Conservation (phyloP, 108 stramenopile species). For the Conticribra weissflogii region DNA sequence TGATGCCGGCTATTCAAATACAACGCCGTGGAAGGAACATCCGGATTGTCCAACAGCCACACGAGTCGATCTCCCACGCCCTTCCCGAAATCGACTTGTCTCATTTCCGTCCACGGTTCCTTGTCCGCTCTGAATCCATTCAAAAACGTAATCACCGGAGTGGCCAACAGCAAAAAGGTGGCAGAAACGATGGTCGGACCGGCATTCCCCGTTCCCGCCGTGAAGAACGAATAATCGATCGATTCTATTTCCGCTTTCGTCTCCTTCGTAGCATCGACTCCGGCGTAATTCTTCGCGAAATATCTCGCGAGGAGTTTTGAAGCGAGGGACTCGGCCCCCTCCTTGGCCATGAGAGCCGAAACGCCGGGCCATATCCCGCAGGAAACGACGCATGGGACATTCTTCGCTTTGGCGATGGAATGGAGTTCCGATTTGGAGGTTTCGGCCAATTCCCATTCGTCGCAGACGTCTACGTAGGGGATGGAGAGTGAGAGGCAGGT, state of each 20-base stretch:
- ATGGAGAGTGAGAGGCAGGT: slow-evolving; percentile 50
- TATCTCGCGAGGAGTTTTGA: too few relatives aligned
- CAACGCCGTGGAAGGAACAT: slow-evolving; percentile 66
- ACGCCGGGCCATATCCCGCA: slow-evolving; percentile 64
- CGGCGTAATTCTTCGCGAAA: too few relatives aligned
- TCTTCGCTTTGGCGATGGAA: slow-evolving; percentile 31
- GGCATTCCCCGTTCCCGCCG: slow-evolving; percentile 84
- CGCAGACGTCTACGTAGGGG: slow-evolving; percentile 88
- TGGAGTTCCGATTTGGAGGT: slow-evolving; percentile 54
- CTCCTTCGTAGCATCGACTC: too few relatives aligned
- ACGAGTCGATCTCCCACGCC: slow-evolving; percentile 60
- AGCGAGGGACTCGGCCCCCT: slow-evolving; percentile 28
- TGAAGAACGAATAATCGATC: slow-evolving; percentile 78
- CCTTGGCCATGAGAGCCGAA: slow-evolving; percentile 54
- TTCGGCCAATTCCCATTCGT: slow-evolving; percentile 74
- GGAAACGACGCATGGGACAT: slow-evolving; percentile 56
- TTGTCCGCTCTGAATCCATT: slow-evolving; percentile 51
- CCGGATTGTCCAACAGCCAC: slow-evolving; percentile 74
- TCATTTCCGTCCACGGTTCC: slow-evolving; percentile 50
- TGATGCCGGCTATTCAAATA: slow-evolving; percentile 1
- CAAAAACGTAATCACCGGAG: slow-evolving; percentile 61
- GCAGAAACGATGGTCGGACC: slow-evolving; percentile 83
- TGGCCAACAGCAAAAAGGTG: slow-evolving; percentile 82
- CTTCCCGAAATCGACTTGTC: slow-evolving; percentile 47
- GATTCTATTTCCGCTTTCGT: slow-evolving; percentile 31